Evolutionary conservation across 805 yeast genomes (phyloP), one percentile per base, ranked within the genome.

Genomic region (Kodamaea kaohsiungensis): DNA sequence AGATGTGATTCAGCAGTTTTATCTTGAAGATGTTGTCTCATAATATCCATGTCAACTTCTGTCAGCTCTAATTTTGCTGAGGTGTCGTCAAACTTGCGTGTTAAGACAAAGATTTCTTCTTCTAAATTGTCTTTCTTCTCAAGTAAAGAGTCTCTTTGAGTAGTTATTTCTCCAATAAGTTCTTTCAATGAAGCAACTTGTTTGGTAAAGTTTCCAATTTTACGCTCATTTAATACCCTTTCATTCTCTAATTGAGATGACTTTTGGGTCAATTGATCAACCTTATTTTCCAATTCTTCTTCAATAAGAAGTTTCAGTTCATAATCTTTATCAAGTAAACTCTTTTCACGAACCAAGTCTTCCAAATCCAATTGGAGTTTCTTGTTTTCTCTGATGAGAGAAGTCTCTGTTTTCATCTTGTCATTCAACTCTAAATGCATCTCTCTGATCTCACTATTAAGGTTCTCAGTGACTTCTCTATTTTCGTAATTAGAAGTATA

Each of bases 381-480:
- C 51, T 88, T 86, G 58, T 86, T 73, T 46, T 81, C 85, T 59
- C 85, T 87, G 55, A 85, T 82, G 52, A 87, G 66, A 30, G 80
- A 83, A 1, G 90, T 84, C 65, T 90, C 96, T 39, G 76, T 77
- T 60, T 85, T 84, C 70, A 85, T 73, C 58, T 82, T 79, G 52
- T 75, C 72, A 38, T 78, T 75, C 39, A 89, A 64, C 47, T 84
- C 85, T 37, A 75, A 75, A 57, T 80, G 82, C 54, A 88, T 65
- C 49, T 74, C 71, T 51, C 80, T 77, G 49, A 87, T 71, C 60
- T 88, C 88, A 33, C 71, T 74, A 48, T 76, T 80, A 49, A 72
- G 75, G 49, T 76, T 78, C 50, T 78, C 78, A 39, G 79, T 79
- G 40, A 62, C 55, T 51, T 68, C 72, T 33, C 75, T 75, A 15